phyloP scores from a whole-genome alignment of 805 yeast genomes.

The Pichia eremophila region DNA sequence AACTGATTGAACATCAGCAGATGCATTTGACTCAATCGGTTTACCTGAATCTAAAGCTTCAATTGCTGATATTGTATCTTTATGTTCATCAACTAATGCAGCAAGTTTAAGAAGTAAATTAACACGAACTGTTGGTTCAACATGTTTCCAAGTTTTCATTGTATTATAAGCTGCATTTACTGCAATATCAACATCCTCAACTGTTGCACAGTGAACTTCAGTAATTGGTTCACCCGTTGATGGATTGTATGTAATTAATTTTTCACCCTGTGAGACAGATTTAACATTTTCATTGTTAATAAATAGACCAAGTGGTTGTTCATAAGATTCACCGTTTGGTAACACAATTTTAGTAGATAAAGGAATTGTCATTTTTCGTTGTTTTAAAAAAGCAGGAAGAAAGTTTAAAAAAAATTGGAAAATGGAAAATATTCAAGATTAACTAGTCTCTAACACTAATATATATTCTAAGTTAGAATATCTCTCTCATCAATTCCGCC shows the following conservation, averaged over 20 bases:
- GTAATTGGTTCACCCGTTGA: slow-evolving; percentile 39
- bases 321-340: slow-evolving; percentile 41
- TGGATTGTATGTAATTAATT: slow-evolving; percentile 39
- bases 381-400: background rate
- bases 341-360: slow-evolving; percentile 13
- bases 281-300: slow-evolving; percentile 45
- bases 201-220: slow-evolving; percentile 37
- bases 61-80: slow-evolving; percentile 39
- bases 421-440: no score
- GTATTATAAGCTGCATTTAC: slow-evolving; percentile 41
- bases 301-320: slow-evolving; percentile 56
- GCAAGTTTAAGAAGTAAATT: slow-evolving; percentile 38
- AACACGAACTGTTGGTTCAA: slow-evolving; percentile 32
- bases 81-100: slow-evolving; percentile 38
- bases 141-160: slow-evolving; percentile 38
- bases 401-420: background rate
- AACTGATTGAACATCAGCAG: slow-evolving; percentile 38
- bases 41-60: slow-evolving; percentile 53
- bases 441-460: no score
- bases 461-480: no score
- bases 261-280: slow-evolving; percentile 21
- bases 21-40: slow-evolving; percentile 38
- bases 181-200: slow-evolving; percentile 40
- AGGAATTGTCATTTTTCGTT: background rate
- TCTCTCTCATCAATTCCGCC: no score